Evolutionary conservation across 345 rosid species (phyloP).

Genomic region (Cardiospermum halicacabum): DNA sequence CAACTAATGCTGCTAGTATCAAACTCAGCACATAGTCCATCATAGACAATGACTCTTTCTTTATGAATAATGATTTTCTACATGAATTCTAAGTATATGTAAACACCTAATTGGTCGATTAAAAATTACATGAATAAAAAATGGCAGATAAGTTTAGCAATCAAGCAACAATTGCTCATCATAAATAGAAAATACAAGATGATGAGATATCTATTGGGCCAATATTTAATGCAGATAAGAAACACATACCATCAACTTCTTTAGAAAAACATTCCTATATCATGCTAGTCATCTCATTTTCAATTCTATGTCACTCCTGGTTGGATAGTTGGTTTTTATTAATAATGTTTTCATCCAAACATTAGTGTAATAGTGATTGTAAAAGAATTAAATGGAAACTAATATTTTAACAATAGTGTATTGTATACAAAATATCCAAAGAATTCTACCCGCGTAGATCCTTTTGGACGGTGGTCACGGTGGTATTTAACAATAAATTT

Average conservation of each 20-base stretch:
- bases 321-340: too few relatives aligned
- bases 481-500: too few relatives aligned
- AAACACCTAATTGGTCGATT: background rate
- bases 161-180: constrained; percentile 30
- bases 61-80: background rate
- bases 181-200: background rate
- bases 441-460: too few relatives aligned
- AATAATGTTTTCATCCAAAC: too few relatives aligned
- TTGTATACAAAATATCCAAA: too few relatives aligned
- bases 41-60: constrained; percentile 26
- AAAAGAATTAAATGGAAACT: too few relatives aligned
- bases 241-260: background rate
- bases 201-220: too few relatives aligned
- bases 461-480: too few relatives aligned
- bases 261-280: background rate
- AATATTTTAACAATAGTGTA: too few relatives aligned
- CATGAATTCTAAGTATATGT: constrained; percentile 2
- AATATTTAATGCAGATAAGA: background rate
- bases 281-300: background rate
- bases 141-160: constrained; percentile 26
- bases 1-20: constrained; percentile 35
- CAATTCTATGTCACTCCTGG: background rate
- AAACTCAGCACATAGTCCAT: constrained; percentile 24
- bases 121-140: background rate
- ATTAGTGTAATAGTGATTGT: too few relatives aligned